A percentile compares a stretch with the other conserved stretches of the same genome.
phyloP scores from a whole-genome alignment of 768 basidiomycete species.

The Leccinum obscurum region DNA sequence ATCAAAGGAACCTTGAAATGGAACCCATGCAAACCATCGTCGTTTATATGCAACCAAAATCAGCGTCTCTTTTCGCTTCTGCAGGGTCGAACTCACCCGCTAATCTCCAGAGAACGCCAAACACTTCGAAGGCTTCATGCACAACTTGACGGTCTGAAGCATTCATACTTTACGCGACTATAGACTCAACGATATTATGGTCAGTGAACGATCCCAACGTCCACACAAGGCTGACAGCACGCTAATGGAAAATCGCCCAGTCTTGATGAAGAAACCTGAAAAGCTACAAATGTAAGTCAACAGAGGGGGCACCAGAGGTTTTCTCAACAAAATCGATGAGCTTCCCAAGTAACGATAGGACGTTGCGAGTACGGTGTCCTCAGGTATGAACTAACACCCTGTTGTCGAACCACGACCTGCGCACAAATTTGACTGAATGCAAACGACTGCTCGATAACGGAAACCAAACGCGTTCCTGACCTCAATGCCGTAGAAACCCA shows the following conservation, averaged over 20 bases:
- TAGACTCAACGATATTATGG: slow-evolving; percentile 71
- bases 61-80: slow-evolving; percentile 1
- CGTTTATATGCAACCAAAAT: slow-evolving; percentile 51
- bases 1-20: slow-evolving; percentile 84
- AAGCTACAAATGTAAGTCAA: slow-evolving; percentile 44
- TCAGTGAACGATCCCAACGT: slow-evolving; percentile 54
- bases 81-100: slow-evolving; percentile 54
- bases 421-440: slow-evolving; percentile 49
- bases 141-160: slow-evolving; percentile 48
- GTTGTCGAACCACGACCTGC: slow-evolving; percentile 33
- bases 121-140: slow-evolving; percentile 74
- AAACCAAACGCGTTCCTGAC: slow-evolving; percentile 50
- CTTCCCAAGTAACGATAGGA: slow-evolving; percentile 50
- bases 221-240: slow-evolving; percentile 82
- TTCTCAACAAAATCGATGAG: slow-evolving; percentile 46
- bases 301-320: slow-evolving; percentile 28
- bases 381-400: slow-evolving; percentile 32
- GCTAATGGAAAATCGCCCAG: slow-evolving; percentile 71
- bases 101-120: slow-evolving; percentile 90
- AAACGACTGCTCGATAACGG: slow-evolving; percentile 56
- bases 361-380: slow-evolving; percentile 53
- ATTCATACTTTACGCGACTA: slow-evolving; percentile 71
- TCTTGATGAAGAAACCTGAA: slow-evolving; percentile 71
- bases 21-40: slow-evolving; percentile 77
- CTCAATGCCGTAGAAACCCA: slow-evolving; percentile 58